Evolutionary conservation across 345 rosid genomes (phyloP).

Genomic region (Geranium brycei): DNA sequence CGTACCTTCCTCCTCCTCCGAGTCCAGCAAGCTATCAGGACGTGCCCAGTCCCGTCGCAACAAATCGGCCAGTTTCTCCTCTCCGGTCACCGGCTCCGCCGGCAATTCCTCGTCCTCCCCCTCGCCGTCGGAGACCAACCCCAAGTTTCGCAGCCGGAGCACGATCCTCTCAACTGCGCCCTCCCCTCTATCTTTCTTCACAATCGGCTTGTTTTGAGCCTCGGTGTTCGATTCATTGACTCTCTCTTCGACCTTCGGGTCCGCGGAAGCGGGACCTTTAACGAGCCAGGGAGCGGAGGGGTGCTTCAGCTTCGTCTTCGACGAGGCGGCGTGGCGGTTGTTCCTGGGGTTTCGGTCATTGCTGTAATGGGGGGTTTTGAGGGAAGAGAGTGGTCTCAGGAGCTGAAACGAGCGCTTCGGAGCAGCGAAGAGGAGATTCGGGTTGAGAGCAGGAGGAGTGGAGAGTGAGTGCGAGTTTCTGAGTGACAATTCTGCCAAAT

Average conservation of each 20-base stretch:
- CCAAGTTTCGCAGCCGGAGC: conserved; percentile 69
- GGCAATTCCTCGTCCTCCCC: conserved; percentile 28
- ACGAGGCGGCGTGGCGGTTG: conserved; percentile 13
- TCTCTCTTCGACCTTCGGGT: conserved; percentile 6
- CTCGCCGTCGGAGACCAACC: conserved; percentile 57
- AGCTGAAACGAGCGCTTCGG: conserved; percentile 24
- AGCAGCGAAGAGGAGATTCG: conserved; percentile 20
- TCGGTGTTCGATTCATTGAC: conserved; percentile 8
- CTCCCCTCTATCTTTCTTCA: conserved; percentile 35
- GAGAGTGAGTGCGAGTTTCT: conserved; percentile 39
- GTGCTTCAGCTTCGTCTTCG: conserved; percentile 1
- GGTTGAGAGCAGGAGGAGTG: conserved; percentile 28
- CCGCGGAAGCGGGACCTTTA: conserved; percentile 23
- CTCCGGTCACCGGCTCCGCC: conserved; percentile 39
- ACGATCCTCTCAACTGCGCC: conserved; percentile 76
- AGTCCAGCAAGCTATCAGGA: conserved; percentile 49
- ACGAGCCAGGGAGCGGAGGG: conserved; percentile 44
- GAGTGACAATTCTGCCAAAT: conserved; percentile 61
- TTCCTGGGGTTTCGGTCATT: conserved; percentile 18
- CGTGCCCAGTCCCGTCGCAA: conserved; percentile 79
- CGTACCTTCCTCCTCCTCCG: conserved; percentile 1
- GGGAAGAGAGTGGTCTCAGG: conserved; percentile 11
- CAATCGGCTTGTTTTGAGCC: conserved; percentile 13
- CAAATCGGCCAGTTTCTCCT: conserved; percentile 68
- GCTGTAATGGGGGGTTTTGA: conserved; percentile 28